phyloP scores from a whole-genome alignment of 257 asterid species.

The Paraleonurus japonicus region DNA sequence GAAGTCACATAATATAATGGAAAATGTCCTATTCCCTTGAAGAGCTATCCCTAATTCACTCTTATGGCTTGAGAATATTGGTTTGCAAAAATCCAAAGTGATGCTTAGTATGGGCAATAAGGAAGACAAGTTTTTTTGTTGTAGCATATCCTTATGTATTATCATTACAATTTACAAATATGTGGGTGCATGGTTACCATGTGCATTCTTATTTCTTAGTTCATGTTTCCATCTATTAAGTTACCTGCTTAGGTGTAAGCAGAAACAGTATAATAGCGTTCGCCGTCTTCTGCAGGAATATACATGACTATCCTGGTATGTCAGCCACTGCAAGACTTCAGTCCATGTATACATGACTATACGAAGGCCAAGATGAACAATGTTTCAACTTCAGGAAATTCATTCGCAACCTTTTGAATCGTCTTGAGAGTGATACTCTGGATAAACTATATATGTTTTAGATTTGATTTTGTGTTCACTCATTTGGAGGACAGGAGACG shows the following conservation, averaged over 20 bases:
- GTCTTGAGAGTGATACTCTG: background rate
- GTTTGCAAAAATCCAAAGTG: slow-evolving; percentile 17
- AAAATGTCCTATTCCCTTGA: slow-evolving; percentile 23
- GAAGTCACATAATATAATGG: slow-evolving; percentile 19
- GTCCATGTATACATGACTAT: too few relatives aligned
- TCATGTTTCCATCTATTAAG: slow-evolving; percentile 9
- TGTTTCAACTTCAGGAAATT: slow-evolving; percentile 14
- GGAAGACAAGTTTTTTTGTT: background rate
- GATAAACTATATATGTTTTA: slow-evolving; percentile 25
- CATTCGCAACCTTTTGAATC: slow-evolving; percentile 21
- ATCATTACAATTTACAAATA: slow-evolving; percentile 18
- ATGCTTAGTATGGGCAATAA: background rate
- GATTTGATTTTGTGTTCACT: slow-evolving; percentile 3
- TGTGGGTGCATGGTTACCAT: background rate
- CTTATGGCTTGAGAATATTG: slow-evolving; percentile 13
- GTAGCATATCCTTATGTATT: slow-evolving; percentile 19
- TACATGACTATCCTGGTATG: slow-evolving; percentile 11
- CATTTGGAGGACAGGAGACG: background rate
- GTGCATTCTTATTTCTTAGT: background rate
- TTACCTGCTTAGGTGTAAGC: background rate
- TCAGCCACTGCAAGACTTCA: too few relatives aligned
- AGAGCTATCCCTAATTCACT: slow-evolving; percentile 25
- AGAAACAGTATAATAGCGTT: background rate
- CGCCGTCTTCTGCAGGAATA: slow-evolving; percentile 6
- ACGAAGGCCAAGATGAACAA: too few relatives aligned